Conservation (phyloP, 805 yeast genomes). For the Clavispora fructus region DNA sequence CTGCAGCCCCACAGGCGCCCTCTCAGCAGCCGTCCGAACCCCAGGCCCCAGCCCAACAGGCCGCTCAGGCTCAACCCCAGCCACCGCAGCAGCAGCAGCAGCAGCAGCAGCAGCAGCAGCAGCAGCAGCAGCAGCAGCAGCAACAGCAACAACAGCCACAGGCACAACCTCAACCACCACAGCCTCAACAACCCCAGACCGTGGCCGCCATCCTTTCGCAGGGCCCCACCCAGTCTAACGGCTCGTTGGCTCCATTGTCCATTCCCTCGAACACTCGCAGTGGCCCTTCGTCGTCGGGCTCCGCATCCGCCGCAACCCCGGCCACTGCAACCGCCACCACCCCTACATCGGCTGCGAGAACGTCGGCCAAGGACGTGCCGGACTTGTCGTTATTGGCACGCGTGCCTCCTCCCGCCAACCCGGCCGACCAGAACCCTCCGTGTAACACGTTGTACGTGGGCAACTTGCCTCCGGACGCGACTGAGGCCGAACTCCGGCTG, state of each 20-base stretch:
- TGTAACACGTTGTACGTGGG: slow-evolving; percentile 97
- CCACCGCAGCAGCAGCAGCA: not conserved
- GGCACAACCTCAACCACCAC: slow-evolving; percentile 4
- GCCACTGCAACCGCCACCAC: slow-evolving; percentile 6
- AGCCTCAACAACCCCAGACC: slow-evolving; percentile 8
- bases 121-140: not conserved
- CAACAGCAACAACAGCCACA: not conserved
- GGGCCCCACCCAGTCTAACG: slow-evolving; percentile 10
- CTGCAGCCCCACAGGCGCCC: not conserved
- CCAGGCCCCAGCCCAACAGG: slow-evolving; percentile 4
- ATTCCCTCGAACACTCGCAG: slow-evolving; percentile 5
- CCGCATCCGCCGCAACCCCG: slow-evolving; percentile 1
- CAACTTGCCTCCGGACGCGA: slow-evolving; percentile 93
- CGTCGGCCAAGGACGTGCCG: slow-evolving; percentile 38
- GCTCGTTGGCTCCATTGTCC: slow-evolving; percentile 3
- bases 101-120: not conserved
- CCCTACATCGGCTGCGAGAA: slow-evolving; percentile 9
- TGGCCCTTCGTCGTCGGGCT: slow-evolving; percentile 5
- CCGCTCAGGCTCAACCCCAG: slow-evolving; percentile 4
- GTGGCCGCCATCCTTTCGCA: slow-evolving; percentile 14
- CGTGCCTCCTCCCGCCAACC: slow-evolving; percentile 91
- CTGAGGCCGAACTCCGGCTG: slow-evolving; percentile 85
- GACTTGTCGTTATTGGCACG: slow-evolving; percentile 71
- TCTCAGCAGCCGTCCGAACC: not conserved
- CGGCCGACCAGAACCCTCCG: slow-evolving; percentile 99